phyloP scores from a whole-genome alignment of 441 rosid genomes.

The Populus tomentosa region DNA sequence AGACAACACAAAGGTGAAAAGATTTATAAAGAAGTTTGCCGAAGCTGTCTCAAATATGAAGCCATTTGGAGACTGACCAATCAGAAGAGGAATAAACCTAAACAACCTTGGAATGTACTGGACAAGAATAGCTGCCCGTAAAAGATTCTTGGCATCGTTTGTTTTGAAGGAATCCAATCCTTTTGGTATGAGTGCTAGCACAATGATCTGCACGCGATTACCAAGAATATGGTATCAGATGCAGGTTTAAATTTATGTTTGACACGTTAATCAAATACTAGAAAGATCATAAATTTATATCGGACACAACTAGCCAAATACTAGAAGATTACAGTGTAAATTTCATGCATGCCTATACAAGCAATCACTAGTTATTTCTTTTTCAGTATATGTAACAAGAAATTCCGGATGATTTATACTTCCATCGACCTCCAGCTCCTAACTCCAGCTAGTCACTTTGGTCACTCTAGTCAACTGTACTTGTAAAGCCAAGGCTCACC shows the following conservation, averaged over 20 bases:
- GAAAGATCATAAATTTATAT: not conserved
- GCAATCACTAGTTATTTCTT: not conserved
- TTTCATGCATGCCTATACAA: not conserved
- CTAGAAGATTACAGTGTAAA: not conserved
- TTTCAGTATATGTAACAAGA: not conserved
- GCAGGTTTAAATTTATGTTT: not conserved
- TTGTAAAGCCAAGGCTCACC: not conserved
- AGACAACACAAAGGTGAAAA: conserved; percentile 66
- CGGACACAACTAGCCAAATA: not conserved
- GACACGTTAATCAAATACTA: not conserved
- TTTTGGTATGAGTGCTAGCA: conserved; percentile 43
- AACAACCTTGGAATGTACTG: conserved; percentile 75
- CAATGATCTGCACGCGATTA: conserved; percentile 48
- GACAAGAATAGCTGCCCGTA: conserved; percentile 56
- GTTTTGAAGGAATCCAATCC: conserved; percentile 44
- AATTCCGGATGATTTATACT: not conserved
- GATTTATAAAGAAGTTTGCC: conserved; percentile 84
- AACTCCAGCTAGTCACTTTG: not conserved
- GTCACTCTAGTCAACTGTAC: not conserved
- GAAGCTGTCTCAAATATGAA: conserved; percentile 89
- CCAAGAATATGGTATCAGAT: not conserved
- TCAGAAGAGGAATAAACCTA: conserved; percentile 67
- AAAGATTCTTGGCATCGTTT: conserved; percentile 60
- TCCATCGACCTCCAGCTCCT: not conserved
- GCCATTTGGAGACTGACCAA: conserved; percentile 69